Conservation (phyloP, 1,139 yeast genomes). For the Diutina catenulata region DNA sequence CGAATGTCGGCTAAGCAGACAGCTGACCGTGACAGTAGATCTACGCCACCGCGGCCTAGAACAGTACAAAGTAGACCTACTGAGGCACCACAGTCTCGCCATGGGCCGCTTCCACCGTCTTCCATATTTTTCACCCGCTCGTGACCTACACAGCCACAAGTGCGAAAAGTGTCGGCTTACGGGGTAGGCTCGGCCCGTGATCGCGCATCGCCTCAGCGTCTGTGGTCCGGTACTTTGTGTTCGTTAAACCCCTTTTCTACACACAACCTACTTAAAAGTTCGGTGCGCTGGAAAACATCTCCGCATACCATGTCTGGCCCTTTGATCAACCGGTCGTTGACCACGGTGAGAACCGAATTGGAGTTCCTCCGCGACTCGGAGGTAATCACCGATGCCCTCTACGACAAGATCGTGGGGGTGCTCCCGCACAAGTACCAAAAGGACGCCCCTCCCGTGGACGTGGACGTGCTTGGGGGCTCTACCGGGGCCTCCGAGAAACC, state of each 20-base stretch:
- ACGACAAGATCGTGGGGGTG: conserved; percentile 34
- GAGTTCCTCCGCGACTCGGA: conserved; percentile 73
- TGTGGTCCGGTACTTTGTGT: background rate
- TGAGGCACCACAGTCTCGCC: background rate
- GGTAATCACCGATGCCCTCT: conserved; percentile 53
- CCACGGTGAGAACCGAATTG: conserved; percentile 64
- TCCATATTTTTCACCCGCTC: background rate
- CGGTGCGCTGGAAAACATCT: background rate
- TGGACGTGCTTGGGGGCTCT: conserved; percentile 26
- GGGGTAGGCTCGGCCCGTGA: background rate
- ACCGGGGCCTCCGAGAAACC: conserved; percentile 12
- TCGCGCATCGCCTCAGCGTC: background rate
- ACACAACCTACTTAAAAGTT: background rate
- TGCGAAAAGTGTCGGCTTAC: background rate
- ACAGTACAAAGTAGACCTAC: background rate
- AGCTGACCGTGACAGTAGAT: too few species aligned
- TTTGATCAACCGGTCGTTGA: conserved; percentile 64
- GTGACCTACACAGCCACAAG: background rate
- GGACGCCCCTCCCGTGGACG: conserved; percentile 42
- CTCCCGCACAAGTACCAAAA: conserved; percentile 52
- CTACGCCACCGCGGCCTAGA: too few species aligned
- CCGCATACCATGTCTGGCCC: conserved; percentile 36
- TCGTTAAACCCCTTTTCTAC: background rate
- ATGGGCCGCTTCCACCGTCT: background rate
- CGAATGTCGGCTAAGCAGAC: too few species aligned